These are phyloP conservation scores for Schizothecium vesticola DNA, from an alignment of 495 filamentous ascomycete genomes.

Conservation along the genomic window DNA sequence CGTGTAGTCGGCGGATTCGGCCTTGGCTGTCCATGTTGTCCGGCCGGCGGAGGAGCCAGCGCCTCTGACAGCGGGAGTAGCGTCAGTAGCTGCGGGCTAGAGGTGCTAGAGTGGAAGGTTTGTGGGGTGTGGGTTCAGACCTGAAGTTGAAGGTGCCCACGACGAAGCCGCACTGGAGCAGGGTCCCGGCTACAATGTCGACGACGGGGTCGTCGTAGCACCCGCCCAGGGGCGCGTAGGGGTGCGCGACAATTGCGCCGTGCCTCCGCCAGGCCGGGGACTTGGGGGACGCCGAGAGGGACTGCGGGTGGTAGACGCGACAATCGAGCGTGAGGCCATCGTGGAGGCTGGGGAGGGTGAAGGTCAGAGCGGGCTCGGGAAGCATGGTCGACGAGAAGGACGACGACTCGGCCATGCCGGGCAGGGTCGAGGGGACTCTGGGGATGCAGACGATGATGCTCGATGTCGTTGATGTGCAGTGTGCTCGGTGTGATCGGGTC, in stretches of 20 bases:
- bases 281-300: constrained; percentile 25
- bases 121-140: constrained; percentile 38
- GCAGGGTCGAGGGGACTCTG: neutral
- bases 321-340: constrained; percentile 71
- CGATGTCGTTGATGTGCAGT: neutral
- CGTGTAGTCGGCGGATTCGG: constrained; percentile 75
- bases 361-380: constrained; percentile 58
- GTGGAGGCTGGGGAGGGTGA: constrained; percentile 78
- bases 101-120: neutral
- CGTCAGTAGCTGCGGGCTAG: neutral
- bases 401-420: constrained; percentile 6
- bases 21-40: constrained; percentile 79
- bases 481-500: neutral
- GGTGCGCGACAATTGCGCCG: constrained; percentile 81
- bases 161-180: constrained; percentile 63
- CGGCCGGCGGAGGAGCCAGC: constrained; percentile 66
- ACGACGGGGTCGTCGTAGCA: constrained; percentile 80
- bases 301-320: constrained; percentile 68
- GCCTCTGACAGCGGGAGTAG: constrained; percentile 51
- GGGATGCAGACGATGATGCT: neutral
- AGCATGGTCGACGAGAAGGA: constrained; percentile 22
- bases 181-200: constrained; percentile 51
- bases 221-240: constrained; percentile 84
- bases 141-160: constrained; percentile 93
- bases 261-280: constrained; percentile 41